Evolutionary conservation across 192 early-diverging fungal species (phyloP).

Genomic region (Coemansia sp.): DNA sequence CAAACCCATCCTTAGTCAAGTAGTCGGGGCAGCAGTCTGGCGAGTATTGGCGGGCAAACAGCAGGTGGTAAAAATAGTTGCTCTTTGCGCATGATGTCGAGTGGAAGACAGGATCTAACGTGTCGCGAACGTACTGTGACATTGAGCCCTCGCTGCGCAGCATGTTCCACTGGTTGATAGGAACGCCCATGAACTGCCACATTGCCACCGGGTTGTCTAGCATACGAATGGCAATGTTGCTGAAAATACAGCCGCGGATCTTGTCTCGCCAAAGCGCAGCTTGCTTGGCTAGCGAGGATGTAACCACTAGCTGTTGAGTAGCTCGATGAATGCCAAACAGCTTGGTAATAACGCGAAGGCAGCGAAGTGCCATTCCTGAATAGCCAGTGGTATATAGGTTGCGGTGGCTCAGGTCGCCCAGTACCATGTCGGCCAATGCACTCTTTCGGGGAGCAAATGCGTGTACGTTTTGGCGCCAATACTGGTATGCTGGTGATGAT

Average conservation of each 20-base stretch:
- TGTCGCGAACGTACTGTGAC: constrained; percentile 77
- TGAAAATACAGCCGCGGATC: constrained; percentile 65
- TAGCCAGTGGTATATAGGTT: constrained; percentile 83
- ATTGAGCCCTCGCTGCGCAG: constrained; percentile 75
- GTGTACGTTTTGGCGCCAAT: constrained; percentile 66
- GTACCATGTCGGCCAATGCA: background rate
- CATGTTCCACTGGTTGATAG: constrained; percentile 85
- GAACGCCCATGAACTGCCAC: constrained; percentile 84
- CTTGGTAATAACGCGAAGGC: constrained; percentile 62
- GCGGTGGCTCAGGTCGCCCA: constrained; percentile 53
- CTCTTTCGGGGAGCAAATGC: constrained; percentile 12
- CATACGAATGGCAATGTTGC: constrained; percentile 60
- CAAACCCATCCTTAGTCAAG: constrained; percentile 69
- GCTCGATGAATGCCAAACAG: constrained; percentile 58
- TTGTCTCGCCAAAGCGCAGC: constrained; percentile 62
- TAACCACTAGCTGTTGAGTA: constrained; percentile 58
- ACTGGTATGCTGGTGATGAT: constrained; percentile 71
- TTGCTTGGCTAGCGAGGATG: constrained; percentile 62
- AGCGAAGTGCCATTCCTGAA: constrained; percentile 72
- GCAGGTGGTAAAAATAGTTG: constrained; percentile 87
- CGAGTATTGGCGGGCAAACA: constrained; percentile 71
- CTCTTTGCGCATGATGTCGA: constrained; percentile 62
- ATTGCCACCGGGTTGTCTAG: constrained; percentile 78
- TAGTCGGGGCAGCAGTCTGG: constrained; percentile 71
- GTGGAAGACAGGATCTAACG: constrained; percentile 72